Evolutionary conservation across 352 stramenopile genomes (phyloP), one percentile per base, ranked within the genome.

Genomic region (Thraustochytrium striatum): DNA sequence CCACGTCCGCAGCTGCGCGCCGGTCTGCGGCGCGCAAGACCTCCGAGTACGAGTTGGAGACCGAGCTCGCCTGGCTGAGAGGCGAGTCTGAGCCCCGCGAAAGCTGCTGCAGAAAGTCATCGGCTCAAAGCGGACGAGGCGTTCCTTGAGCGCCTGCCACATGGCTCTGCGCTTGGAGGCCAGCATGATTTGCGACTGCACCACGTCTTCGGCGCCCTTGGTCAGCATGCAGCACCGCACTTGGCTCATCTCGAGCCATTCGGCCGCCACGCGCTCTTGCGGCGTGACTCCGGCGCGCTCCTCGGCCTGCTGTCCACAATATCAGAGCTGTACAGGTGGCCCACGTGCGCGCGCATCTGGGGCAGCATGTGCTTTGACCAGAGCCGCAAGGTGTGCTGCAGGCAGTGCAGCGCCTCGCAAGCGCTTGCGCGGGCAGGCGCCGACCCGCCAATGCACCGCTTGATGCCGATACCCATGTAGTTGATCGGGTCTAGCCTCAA

Each of bases 341-440:
- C 39, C 44, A 73, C 62, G 11, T 65, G 35, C 9, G 38, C n/a
- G 8, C n/a, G 8, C 62, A 73, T 73, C 25, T 36, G 39, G 1
- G 62, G 62, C 21, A 73, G 44, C 11, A 73, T 72, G 47, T 73
- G 62, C 35, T 73, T 73, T 13, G 39, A 73, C 38, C 38, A 73
- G 1, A 73, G 47, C 1, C 62, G 62, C 1, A 73, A 36, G 8
- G 62, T 62, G 32, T 73, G 25, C 30, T 62, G n/a, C 9, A 73
- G 39, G 36, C 13, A 57, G 35, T 73, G 62, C 9, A 25, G 19
- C n/a, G 62, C 39, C 62, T 73, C 62, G 28, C 62, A n/a, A 28
- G 44, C 32, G 2, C 32, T n/a, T 11, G 33, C 39, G 41, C 28
- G n/a, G 8, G 62, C 62, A n/a, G 38, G 41, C 32, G 47, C 8